Evolutionary conservation across 306 rosid genomes (phyloP), one percentile per base, ranked within the genome.

Genomic region (Begonia peltatifolia): DNA sequence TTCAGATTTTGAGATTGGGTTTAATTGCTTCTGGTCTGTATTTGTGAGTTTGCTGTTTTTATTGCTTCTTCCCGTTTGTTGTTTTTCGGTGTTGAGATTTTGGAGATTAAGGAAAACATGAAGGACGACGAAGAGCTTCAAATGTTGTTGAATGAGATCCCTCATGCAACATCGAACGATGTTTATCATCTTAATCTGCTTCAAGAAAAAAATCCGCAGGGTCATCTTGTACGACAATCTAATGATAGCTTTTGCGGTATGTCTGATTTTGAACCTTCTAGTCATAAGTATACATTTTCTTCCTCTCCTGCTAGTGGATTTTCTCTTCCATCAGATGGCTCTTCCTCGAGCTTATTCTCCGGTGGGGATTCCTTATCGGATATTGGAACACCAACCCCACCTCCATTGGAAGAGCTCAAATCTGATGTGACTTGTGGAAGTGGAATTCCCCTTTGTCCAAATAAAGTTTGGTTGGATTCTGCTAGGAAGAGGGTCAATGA

Each of bases 71-170:
- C 7, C 22, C 35, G 59, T 12, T 36, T 44, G 38, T 58, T 25
- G 62, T 44, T 11, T 44, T 44, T 44, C 11, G 48, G 48, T 44
- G 50, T 47, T 47, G 25, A 53, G 55, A 52, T 66, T 53, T 57
- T 54, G 62, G n/a, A n/a, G 54, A 59, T 59, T 47, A 3, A 57
- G 15, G 74, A 53, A 36, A 74, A 64, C 46, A 46, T 41, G 59
- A 62, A 66, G 66, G 67, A 52, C 44, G 72, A 68, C 56, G 63
- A 66, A 18, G 70, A 73, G 75, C 58, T 76, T 16, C 70, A 72
- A 69, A 64, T 56, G 75, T 53, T 79, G 64, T 63, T 79, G 44
- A 73, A 58, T 68, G 87, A 76, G 83, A 80, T 76, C 79, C 83
- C 83, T 68, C 59, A 55, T 22, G 72, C 71, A 52, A 69, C 74